phyloP scores from a whole-genome alignment of 2,329 filamentous ascomycete species.

The Hirsutella rhossiliensis region DNA sequence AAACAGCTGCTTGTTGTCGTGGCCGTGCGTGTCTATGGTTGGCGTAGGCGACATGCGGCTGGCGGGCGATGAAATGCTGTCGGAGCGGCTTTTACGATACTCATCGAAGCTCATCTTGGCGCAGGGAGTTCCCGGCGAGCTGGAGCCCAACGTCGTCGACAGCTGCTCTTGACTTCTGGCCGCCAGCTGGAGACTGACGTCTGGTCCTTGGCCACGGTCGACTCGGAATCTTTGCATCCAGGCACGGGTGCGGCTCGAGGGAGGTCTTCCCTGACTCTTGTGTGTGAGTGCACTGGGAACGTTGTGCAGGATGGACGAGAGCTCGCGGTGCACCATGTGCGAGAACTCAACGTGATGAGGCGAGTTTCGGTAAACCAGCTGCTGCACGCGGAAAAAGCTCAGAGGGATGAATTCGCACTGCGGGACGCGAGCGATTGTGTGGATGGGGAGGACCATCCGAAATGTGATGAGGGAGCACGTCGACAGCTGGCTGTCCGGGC shows the following conservation, averaged over 20 bases:
- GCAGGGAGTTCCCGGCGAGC: constrained; percentile 2
- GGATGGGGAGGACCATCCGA: constrained; percentile 50
- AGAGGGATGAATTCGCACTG: constrained; percentile 49
- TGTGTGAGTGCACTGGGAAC: constrained; percentile 6
- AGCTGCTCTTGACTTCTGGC: constrained; percentile 6
- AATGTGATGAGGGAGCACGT: constrained; percentile 40
- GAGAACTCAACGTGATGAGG: constrained; percentile 45
- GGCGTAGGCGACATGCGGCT: constrained; percentile 5
- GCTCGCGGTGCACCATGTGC: constrained; percentile 48
- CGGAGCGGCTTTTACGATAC: background rate
- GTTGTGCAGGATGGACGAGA: constrained; percentile 21
- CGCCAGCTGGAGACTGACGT: background rate
- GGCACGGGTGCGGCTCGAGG: background rate
- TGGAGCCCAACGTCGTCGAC: constrained; percentile 1
- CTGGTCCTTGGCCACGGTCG: background rate
- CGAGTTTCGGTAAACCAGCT: constrained; percentile 41
- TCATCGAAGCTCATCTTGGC: constrained; percentile 7
- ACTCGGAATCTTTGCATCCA: background rate
- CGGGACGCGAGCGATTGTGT: constrained; percentile 36
- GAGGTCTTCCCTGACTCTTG: background rate
- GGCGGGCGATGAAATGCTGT: constrained; percentile 6
- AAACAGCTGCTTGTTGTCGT: constrained; percentile 17
- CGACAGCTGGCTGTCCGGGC: constrained; percentile 1
- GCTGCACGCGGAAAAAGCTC: constrained; percentile 53
- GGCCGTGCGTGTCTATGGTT: constrained; percentile 5